phyloP scores from a whole-genome alignment of 2,329 filamentous ascomycete species.

The Raffaelea albimanens region DNA sequence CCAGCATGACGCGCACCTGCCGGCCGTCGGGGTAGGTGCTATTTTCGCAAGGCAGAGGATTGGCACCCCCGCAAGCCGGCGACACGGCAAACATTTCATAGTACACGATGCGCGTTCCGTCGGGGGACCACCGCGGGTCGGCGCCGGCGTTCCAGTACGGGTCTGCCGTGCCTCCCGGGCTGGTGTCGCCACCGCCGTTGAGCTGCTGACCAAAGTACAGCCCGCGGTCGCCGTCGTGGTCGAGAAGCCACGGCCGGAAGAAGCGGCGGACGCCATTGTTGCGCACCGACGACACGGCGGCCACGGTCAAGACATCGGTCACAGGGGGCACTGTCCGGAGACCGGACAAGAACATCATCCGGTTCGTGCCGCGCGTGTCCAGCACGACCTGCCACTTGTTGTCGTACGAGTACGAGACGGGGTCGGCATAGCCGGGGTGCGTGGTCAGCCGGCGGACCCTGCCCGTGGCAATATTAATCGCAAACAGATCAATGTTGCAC shows the following conservation, averaged over 20 bases:
- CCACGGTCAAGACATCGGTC: conserved; percentile 22
- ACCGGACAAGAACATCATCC: conserved; percentile 29
- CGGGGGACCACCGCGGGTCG: conserved; percentile 31
- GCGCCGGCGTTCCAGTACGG: conserved; percentile 38
- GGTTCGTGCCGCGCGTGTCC: conserved; percentile 31
- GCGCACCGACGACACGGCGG: conserved; percentile 27
- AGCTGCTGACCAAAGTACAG: conserved; percentile 33
- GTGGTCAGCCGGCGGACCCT: conserved; percentile 29
- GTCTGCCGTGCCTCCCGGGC: conserved; percentile 27
- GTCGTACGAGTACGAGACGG: conserved; percentile 30
- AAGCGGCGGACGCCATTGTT: conserved; percentile 36
- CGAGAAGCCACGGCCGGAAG: conserved; percentile 34
- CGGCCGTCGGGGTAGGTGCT: neutral
- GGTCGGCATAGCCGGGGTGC: conserved; percentile 34
- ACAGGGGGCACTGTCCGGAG: conserved; percentile 33
- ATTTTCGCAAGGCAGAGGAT: conserved; percentile 27
- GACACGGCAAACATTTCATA: conserved; percentile 27
- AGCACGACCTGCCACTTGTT: conserved; percentile 31
- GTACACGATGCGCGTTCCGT: conserved; percentile 32
- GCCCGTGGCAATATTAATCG: conserved; percentile 29
- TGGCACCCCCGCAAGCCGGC: conserved; percentile 32
- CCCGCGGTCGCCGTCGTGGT: conserved; percentile 32
- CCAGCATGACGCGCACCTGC: neutral
- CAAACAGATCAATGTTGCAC: conserved; percentile 34
- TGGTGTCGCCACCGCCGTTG: conserved; percentile 24